Conservation (phyloP, 768 basidiomycete genomes). For the Auriscalpium orientale region DNA sequence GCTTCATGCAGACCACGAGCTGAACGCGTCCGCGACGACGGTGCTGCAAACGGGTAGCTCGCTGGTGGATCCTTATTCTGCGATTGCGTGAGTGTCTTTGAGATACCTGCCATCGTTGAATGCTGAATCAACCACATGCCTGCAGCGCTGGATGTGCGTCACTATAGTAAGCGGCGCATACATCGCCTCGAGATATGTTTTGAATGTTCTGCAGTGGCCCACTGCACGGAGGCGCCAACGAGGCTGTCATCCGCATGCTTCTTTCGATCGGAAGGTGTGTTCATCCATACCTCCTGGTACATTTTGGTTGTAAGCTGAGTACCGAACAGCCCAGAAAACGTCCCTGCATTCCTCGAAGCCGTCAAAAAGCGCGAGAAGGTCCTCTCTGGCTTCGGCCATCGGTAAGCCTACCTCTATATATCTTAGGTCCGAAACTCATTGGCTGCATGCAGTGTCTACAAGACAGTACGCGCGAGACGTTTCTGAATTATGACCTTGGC, state of each 20-base stretch:
- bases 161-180: slow-evolving; percentile 63
- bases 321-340: slow-evolving; percentile 61
- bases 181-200: not conserved
- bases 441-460: slow-evolving; percentile 47
- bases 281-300: not conserved
- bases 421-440: not conserved
- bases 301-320: not conserved
- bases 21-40: slow-evolving; percentile 81
- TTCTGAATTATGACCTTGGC: not conserved
- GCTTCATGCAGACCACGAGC: slow-evolving; percentile 84
- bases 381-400: slow-evolving; percentile 85
- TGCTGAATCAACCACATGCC: not conserved
- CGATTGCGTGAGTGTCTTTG: slow-evolving; percentile 53
- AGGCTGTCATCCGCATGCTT: slow-evolving; percentile 92
- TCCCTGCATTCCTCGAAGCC: slow-evolving; percentile 76
- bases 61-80: slow-evolving; percentile 85
- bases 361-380: slow-evolving; percentile 88
- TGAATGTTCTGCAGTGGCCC: slow-evolving; percentile 42
- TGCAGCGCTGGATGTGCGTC: slow-evolving; percentile 78
- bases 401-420: slow-evolving; percentile 31
- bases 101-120: not conserved
- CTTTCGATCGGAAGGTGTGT: slow-evolving; percentile 76
- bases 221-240: slow-evolving; percentile 81
- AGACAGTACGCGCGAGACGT: slow-evolving; percentile 41
- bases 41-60: slow-evolving; percentile 86